A percentile compares a stretch with the other conserved stretches of the same genome.
Evolutionary conservation across 257 asterid species (phyloP).

Genomic region (Avicennia marina): DNA sequence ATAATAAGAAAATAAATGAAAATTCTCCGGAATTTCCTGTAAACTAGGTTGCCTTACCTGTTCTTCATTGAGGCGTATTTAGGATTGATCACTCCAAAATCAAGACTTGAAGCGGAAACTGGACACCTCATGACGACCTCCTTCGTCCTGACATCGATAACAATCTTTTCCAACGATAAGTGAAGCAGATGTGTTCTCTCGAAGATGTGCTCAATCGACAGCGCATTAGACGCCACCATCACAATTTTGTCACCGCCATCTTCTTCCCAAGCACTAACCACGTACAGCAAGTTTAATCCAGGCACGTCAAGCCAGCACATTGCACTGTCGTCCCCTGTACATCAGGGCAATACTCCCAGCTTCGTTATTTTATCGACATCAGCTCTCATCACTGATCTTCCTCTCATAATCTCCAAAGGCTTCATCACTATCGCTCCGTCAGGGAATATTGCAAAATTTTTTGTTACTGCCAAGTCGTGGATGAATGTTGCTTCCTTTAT

Average conservation of each 20-base stretch:
- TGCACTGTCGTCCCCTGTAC: constrained; percentile 35
- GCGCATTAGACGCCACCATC: constrained; percentile 38
- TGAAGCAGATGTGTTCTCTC: constrained; percentile 36
- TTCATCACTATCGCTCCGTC: constrained; percentile 40
- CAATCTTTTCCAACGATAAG: constrained; percentile 37
- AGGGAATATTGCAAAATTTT: constrained; percentile 38
- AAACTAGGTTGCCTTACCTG: constrained; percentile 9
- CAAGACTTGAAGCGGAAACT: constrained; percentile 34
- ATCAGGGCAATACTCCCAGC: constrained; percentile 43
- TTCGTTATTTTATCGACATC: constrained; percentile 31
- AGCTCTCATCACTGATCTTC: constrained; percentile 27
- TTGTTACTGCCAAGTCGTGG: constrained; percentile 58
- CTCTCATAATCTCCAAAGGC: constrained; percentile 25
- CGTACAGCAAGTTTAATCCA: constrained; percentile 39
- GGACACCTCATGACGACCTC: constrained; percentile 26
- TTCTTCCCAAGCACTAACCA: constrained; percentile 54
- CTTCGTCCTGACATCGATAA: constrained; percentile 28
- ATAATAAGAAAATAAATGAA: neutral
- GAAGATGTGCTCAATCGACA: constrained; percentile 33
- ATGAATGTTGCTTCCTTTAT: constrained; percentile 25
- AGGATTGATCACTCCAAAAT: constrained; percentile 45
- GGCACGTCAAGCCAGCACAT: constrained; percentile 51
- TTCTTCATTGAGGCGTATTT: constrained; percentile 30
- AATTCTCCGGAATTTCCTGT: too few species aligned
- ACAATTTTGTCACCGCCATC: constrained; percentile 34